Base-by-base conservation (phyloP, 257 asterid species). In the Forsythia viridissima region DNA sequence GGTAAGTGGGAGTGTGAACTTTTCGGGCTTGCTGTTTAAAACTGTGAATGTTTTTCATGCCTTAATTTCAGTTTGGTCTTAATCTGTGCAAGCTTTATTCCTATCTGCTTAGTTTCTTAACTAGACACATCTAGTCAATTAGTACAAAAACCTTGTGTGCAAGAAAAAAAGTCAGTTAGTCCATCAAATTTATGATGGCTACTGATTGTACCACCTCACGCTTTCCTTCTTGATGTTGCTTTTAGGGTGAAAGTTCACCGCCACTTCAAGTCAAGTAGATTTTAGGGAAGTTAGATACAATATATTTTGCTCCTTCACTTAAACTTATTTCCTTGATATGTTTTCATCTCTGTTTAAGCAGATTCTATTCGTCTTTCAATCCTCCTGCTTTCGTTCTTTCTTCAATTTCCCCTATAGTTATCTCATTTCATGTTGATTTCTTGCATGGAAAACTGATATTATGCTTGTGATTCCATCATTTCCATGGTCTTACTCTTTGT, bases 1-100 rank as follows among this genome's bases (percentile, higher is more conserved):
- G 97, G 99, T 94, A 85, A 70, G 87, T 76, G 42, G 41, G 69
- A 77, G 36, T 51, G 55, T 80, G n/a, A 55, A 4, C 1, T 55
- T 5, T 16, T 16, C 65, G 5, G 16, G 65, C 30, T 55, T 18
- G 10, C 30, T 55, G 57, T 48, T 55, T 55, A 5, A 3, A n/a
- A 57, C 3, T 6, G 66, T 7, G 3, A n/a, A 5, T 57, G 3
- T 57, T 57, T 57, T n/a, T n/a, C 10, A 57, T 57, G 24, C 30
- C 30, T 57, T n/a, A 0, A 48, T 7, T 57, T 57, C 66, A 6
- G n/a, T 57, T 57, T 55, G 24, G 65, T 55, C 30, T 8, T 57
- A 57, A n/a, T 57, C 12, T 57, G 20, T 51, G 66, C 66, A n/a
- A 57, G 66, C 66, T 57, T 57, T 24, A 57, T 57, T 57, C 66